Base-by-base conservation (phyloP, 1,139 yeast species). In the Geotrichum reessii region DNA sequence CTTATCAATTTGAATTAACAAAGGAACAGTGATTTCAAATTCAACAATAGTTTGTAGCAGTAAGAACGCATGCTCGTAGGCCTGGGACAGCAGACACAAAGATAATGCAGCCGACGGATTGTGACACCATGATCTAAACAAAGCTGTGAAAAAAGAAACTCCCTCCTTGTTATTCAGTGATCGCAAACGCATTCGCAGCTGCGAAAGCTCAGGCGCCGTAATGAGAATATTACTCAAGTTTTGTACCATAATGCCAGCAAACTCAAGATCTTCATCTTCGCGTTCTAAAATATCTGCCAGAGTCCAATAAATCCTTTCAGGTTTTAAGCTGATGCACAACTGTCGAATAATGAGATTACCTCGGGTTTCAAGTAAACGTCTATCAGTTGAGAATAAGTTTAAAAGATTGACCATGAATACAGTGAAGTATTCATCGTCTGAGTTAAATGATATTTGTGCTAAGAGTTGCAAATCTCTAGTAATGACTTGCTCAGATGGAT, bases 51-150 rank as follows among this genome's bases (percentile, higher is more conserved):
- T 82, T 66, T 89, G 87, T 47, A 95, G 80, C 2, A 93, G 86
- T 47, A 84, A 77, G 69, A 84, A 93, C 0, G 97, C 96, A 64
- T 92, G 79, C 69, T 91, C 95, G 69, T 95, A 93, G 58, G 91
- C 90, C 57, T 93, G 93, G 0, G 98, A 88, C 31, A 93, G 76
- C 51, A 95, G 77, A 67, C 98, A 92, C 42, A 95, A 77, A 0
- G 96, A 85, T 50, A 95, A 76, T 0, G 93, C 90, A 27, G 97
- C 93, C 0, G 96, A 91, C 0, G 96, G 85, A 69, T 91, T 92
- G 64, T 87, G 87, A 66, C 96, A 86, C 99, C 99, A 95, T 59
- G 96, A 85, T 67, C 82, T 85, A 73, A 93, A 95, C 58, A 95
- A 76, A 0, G 86, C 78, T 19, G 88, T 81, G 71, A 95, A 95